phyloP scores from a whole-genome alignment of 495 filamentous ascomycete species.

The Cetradonia linearis region DNA sequence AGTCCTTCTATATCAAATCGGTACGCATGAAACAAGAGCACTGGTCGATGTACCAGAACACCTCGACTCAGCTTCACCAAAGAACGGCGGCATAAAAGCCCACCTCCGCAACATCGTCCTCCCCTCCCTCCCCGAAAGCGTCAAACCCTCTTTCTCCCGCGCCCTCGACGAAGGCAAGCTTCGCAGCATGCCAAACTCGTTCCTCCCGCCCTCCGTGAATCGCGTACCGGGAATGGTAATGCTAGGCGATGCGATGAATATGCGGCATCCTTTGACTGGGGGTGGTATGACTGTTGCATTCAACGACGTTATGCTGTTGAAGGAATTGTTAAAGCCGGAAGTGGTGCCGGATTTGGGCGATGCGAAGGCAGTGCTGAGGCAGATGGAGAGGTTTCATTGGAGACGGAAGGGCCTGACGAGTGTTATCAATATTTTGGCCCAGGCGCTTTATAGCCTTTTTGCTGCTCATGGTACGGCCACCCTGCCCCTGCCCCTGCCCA shows the following conservation, averaged over 20 bases:
- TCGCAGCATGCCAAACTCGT: constrained; percentile 86
- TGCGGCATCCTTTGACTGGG: constrained; percentile 90
- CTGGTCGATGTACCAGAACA: constrained; percentile 84
- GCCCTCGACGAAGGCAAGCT: constrained; percentile 67
- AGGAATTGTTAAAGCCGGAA: constrained; percentile 56
- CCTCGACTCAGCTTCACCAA: constrained; percentile 55
- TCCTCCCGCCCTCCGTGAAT: constrained; percentile 66
- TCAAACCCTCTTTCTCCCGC: constrained; percentile 61
- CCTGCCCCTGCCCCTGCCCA: neutral
- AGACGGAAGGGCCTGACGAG: constrained; percentile 65
- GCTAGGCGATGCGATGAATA: constrained; percentile 88
- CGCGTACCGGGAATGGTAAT: constrained; percentile 66
- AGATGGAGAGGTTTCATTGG: constrained; percentile 80
- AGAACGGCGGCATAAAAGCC: constrained; percentile 69
- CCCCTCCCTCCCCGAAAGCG: constrained; percentile 59
- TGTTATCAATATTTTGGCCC: constrained; percentile 92
- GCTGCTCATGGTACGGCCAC: constrained; percentile 64
- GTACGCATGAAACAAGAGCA: constrained; percentile 82
- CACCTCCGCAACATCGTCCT: constrained; percentile 70
- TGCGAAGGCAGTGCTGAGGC: constrained; percentile 48
- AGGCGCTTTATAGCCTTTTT: constrained; percentile 83
- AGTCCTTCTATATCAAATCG: constrained; percentile 93
- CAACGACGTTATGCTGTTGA: constrained; percentile 73
- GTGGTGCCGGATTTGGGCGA: constrained; percentile 60
- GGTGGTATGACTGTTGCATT: constrained; percentile 95